Evolutionary conservation across 148 eudicot genomes (phyloP), one percentile per base, ranked within the genome.

Genomic region (Rheum nobile): DNA sequence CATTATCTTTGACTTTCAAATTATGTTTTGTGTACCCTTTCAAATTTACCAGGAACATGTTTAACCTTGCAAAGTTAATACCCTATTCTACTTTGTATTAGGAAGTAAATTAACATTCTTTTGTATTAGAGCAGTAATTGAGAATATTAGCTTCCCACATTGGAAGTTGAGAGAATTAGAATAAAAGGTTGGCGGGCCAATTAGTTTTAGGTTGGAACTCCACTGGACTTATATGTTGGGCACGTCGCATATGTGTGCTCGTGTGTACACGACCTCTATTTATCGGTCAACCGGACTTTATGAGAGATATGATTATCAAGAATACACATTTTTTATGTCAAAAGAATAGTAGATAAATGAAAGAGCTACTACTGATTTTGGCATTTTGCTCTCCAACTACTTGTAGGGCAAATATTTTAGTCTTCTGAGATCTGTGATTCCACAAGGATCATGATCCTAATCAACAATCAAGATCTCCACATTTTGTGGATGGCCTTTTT

Each of bases 391-490:
- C 29, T 24, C 29, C 12, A 22, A 54, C 35, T 57, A 54, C 29
- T 28, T 7, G 2, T 59, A 28, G 34, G 12, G 17, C 34, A 59
- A 28, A 11, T 59, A 59, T 59, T 59, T 59, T 59, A 59, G 67
- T 59, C 1, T 9, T 19, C 34, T 59, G 21, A 65, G 70, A 65
- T 65, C 39, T 65, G 69, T 65, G 70, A 65, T 65, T 32, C 70
- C 70, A 31, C 32, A 5, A 31, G 38, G 70, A 31, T 65, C 39
- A 55, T 32, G 39, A 31, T 65, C 70, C 39, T 32, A 34, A 65
- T 65, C 70, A 32, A 65, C 19, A 32, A 65, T 65, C 70, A 65
- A 65, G 70, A 65, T 65, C 70, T 65, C 70, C 70, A 65, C 4
- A 65, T 65, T 16, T 65, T 65, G 41, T 32, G 70, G 70, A 65